phyloP scores from a whole-genome alignment of 2,329 filamentous ascomycete species.

The Sclerotinia glacialis region DNA sequence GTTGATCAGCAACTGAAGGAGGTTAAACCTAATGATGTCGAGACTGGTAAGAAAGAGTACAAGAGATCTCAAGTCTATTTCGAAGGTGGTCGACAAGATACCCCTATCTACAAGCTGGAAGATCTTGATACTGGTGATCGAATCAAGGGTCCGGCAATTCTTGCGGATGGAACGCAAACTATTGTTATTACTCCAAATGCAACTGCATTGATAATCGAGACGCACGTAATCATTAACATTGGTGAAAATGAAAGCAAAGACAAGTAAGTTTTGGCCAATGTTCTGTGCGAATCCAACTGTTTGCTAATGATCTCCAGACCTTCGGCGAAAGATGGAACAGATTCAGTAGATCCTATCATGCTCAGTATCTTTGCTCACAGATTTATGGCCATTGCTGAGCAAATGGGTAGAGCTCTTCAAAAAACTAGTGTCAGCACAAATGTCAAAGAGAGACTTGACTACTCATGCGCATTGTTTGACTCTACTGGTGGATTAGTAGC shows the following conservation, averaged over 20 bases:
- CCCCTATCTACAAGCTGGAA: slow-evolving; percentile 79
- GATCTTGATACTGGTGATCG: slow-evolving; percentile 51
- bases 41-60: slow-evolving; percentile 56
- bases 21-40: slow-evolving; percentile 53
- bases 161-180: slow-evolving; percentile 24
- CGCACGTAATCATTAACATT: slow-evolving; percentile 86
- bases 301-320: not conserved
- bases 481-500: slow-evolving; percentile 72
- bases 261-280: slow-evolving; percentile 35
- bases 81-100: slow-evolving; percentile 72
- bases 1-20: slow-evolving; percentile 79
- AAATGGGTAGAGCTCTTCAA: slow-evolving; percentile 76
- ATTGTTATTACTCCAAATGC: slow-evolving; percentile 66
- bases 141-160: slow-evolving; percentile 22
- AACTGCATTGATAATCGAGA: slow-evolving; percentile 73
- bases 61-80: slow-evolving; percentile 75
- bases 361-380: slow-evolving; percentile 77
- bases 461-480: slow-evolving; percentile 79
- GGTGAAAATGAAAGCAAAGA: slow-evolving; percentile 54
- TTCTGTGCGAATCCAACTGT: not conserved
- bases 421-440: slow-evolving; percentile 80
- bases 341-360: slow-evolving; percentile 69
- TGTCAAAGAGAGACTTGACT: slow-evolving; percentile 79
- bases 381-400: slow-evolving; percentile 83
- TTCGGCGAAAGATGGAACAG: slow-evolving; percentile 38